These are phyloP conservation scores for Dentipellis fragilis DNA, from an alignment of 768 basidiomycete genomes.

Conservation along the genomic window DNA sequence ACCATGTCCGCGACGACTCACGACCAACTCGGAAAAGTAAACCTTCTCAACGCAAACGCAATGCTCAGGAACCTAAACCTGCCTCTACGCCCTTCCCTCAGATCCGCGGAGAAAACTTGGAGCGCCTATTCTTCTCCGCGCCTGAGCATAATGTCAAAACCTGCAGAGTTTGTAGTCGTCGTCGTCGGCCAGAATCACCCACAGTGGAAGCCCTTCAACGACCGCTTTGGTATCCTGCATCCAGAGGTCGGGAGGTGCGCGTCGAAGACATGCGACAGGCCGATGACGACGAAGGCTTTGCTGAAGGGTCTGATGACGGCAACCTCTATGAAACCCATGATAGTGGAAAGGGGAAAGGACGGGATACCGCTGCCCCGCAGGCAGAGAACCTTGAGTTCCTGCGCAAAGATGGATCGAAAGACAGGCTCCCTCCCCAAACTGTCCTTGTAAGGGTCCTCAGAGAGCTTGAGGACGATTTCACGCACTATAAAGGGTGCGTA, in stretches of 20 bases:
- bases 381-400: slow-evolving; percentile 7
- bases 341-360: not conserved
- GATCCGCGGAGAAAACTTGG: slow-evolving; percentile 69
- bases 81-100: slow-evolving; percentile 64
- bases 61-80: slow-evolving; percentile 9
- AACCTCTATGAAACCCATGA: not conserved
- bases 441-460: slow-evolving; percentile 72
- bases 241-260: slow-evolving; percentile 9
- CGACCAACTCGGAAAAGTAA: not conserved
- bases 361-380: not conserved
- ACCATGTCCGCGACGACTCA: not conserved
- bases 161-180: slow-evolving; percentile 56
- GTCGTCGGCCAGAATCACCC: slow-evolving; percentile 18
- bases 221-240: slow-evolving; percentile 17
- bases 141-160: slow-evolving; percentile 66
- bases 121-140: slow-evolving; percentile 72
- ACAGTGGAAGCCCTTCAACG: slow-evolving; percentile 11
- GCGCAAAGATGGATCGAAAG: slow-evolving; percentile 5
- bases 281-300: slow-evolving; percentile 13
- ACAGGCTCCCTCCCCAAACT: slow-evolving; percentile 73
- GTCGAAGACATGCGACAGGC: not conserved
- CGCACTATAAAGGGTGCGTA: slow-evolving; percentile 84
- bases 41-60: not conserved
- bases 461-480: slow-evolving; percentile 92
- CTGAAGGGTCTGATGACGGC: slow-evolving; percentile 8